A percentile compares a stretch with the other conserved stretches of the same genome.
phyloP scores from a whole-genome alignment of 768 basidiomycete species.

The Clathrus columnatus region DNA sequence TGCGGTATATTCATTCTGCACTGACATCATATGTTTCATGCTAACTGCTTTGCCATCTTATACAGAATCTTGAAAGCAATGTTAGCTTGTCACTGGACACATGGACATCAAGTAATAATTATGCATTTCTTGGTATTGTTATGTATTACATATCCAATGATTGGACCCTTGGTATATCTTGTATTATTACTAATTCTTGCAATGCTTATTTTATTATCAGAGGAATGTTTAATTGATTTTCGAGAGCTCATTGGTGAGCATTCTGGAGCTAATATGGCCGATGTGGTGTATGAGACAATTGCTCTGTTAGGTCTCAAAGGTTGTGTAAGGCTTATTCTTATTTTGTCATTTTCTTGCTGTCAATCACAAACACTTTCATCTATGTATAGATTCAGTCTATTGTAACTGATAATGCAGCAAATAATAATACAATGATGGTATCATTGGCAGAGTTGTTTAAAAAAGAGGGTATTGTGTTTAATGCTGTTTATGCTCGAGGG shows the following conservation, averaged over 20 bases:
- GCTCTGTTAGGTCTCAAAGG: background rate
- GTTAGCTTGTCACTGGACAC: slow-evolving; percentile 18
- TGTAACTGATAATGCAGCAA: slow-evolving; percentile 29
- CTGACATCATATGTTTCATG: background rate
- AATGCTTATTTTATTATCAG: background rate
- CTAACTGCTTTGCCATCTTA: background rate
- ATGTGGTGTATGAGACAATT: background rate
- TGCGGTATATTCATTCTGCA: slow-evolving; percentile 10
- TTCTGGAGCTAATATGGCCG: background rate
- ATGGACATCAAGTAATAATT: slow-evolving; percentile 23
- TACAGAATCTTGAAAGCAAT: slow-evolving; percentile 15
- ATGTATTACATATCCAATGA: slow-evolving; percentile 19
- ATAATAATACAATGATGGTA: slow-evolving; percentile 28
- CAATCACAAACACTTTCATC: too few species aligned
- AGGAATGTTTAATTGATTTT: background rate
- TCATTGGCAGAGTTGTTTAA: slow-evolving; percentile 15
- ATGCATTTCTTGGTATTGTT: slow-evolving; percentile 21
- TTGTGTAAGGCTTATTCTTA: too few species aligned
- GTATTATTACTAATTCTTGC: slow-evolving; percentile 7
- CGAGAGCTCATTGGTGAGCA: slow-evolving; percentile 1
- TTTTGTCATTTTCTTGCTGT: too few species aligned
- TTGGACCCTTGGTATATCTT: slow-evolving; percentile 16
- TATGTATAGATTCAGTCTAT: slow-evolving; percentile 22
- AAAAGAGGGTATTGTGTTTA: slow-evolving; percentile 19
- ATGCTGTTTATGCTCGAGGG: slow-evolving; percentile 18